Conservation (phyloP, 1,139 yeast species). For the Torulaspora pretoriensis region DNA sequence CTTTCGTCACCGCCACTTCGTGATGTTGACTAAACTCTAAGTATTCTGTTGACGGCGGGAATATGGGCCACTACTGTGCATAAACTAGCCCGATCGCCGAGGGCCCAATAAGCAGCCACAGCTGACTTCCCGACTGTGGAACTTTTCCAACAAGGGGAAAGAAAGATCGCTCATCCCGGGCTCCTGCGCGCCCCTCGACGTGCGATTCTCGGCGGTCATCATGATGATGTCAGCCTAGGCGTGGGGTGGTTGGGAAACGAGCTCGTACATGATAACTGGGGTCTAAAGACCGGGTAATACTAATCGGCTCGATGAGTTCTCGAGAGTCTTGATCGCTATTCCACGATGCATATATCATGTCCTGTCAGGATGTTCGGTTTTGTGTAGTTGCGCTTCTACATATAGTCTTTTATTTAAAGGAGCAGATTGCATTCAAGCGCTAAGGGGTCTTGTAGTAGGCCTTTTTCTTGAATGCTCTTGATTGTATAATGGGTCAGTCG, state of each 20-base stretch:
- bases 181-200: background rate
- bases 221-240: background rate
- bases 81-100: too few species aligned
- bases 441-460: too few species aligned
- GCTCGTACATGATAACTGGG: background rate
- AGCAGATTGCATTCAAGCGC: too few species aligned
- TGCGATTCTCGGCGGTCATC: background rate
- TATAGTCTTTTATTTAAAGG: background rate
- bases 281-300: background rate
- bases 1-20: slow-evolving; percentile 3
- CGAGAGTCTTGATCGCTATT: too few species aligned
- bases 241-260: background rate
- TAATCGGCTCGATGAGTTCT: too few species aligned
- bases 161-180: background rate
- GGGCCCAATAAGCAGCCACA: too few species aligned
- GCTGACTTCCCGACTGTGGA: too few species aligned
- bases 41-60: background rate
- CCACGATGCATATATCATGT: too few species aligned
- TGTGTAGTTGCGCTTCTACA: background rate
- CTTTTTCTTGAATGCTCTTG: background rate
- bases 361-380: background rate
- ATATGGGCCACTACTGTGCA: background rate
- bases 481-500: background rate
- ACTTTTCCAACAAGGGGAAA: background rate
- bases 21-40: background rate